Evolutionary conservation across 2,329 filamentous ascomycete species (phyloP).

Genomic region (Calonectria leucothoes): DNA sequence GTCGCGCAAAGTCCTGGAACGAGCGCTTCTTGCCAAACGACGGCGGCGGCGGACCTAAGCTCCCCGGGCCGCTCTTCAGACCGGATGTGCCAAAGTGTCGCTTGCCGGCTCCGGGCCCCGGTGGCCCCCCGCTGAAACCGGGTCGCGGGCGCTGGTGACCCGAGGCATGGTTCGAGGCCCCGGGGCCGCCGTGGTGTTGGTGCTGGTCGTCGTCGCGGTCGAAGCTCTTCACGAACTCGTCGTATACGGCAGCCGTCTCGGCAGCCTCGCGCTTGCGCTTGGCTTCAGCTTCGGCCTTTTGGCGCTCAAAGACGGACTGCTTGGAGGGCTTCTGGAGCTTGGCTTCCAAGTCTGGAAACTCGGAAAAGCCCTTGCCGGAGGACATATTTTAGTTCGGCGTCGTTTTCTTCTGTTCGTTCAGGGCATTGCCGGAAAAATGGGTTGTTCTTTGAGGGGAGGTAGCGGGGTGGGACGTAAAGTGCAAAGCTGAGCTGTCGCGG

Average conservation of each 20-base stretch:
- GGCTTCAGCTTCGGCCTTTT: slow-evolving; percentile 89
- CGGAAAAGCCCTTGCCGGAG: slow-evolving; percentile 58
- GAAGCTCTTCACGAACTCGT: slow-evolving; percentile 88
- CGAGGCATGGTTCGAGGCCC: slow-evolving; percentile 15
- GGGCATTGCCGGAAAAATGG: slow-evolving; percentile 24
- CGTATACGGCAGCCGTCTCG: slow-evolving; percentile 87
- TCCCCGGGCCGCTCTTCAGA: slow-evolving; percentile 71
- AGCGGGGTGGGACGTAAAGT: not conserved
- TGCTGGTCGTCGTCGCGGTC: slow-evolving; percentile 68
- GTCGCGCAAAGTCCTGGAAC: slow-evolving; percentile 56
- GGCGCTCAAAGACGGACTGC: slow-evolving; percentile 88
- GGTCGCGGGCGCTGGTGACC: slow-evolving; percentile 37
- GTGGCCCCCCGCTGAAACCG: slow-evolving; percentile 43
- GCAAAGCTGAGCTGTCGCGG: slow-evolving; percentile 27
- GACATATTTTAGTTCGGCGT: slow-evolving; percentile 55
- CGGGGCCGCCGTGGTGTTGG: slow-evolving; percentile 34
- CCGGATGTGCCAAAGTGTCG: slow-evolving; percentile 74
- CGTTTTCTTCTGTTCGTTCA: not conserved
- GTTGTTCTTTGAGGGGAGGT: not conserved
- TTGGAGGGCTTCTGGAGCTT: slow-evolving; percentile 85
- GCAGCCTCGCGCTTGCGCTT: slow-evolving; percentile 86
- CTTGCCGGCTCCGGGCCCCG: slow-evolving; percentile 53
- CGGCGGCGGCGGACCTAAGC: slow-evolving; percentile 64
- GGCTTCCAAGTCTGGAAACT: slow-evolving; percentile 78
- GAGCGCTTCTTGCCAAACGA: slow-evolving; percentile 66